Evolutionary conservation across 2,329 filamentous ascomycete species (phyloP), one percentile per base, ranked within the genome.

Genomic region (Ascomycota sp.): DNA sequence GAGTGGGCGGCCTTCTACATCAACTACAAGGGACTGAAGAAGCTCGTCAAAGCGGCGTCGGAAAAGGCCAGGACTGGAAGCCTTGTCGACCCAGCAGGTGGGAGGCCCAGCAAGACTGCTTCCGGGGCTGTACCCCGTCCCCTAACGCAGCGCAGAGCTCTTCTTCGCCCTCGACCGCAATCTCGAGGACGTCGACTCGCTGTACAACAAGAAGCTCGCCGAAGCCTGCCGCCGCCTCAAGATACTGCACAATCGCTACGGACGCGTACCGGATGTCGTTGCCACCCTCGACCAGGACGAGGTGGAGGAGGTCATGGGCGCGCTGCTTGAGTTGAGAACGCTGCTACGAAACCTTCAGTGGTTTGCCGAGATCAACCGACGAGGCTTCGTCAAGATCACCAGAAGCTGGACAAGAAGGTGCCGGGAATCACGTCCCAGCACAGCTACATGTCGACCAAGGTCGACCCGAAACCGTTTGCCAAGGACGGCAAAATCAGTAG

Each of bases 371-470:
- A 86, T 95, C 44, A 98, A 98, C 51, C 71, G 85, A 30, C 68
- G 81, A 38, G 89, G 89, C 2, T 98, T 98, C 45, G 71, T 91
- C 50, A 98, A 98, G 58, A 98, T 98, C 51, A 93, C 89, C 30
- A 98, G 61, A 98, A 98, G 55, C 61, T 94, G 27, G 89, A 98
- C 55, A 98, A 98, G 58, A 94, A 92, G 56, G 69, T 94, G 3
- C 65, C 76, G 1, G 65, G 69, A 27, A 69, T 73, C 4, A 67
- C 74, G 30, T 75, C 80, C 0, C 85, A 94, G 56, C 74, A 80
- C 47, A 70, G 74, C 33, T 98, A 95, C 46, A 64, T 98, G 35
- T 72, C 78, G 25, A 82, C 82, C 28, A 93, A 91, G 56, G 86
- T 98, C 33, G 81, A 93, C 40, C 75, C 80, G 2, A 75, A 75